Evolutionary conservation across 2,329 filamentous ascomycete genomes (phyloP).

Genomic region (Alternaria gansuensis): DNA sequence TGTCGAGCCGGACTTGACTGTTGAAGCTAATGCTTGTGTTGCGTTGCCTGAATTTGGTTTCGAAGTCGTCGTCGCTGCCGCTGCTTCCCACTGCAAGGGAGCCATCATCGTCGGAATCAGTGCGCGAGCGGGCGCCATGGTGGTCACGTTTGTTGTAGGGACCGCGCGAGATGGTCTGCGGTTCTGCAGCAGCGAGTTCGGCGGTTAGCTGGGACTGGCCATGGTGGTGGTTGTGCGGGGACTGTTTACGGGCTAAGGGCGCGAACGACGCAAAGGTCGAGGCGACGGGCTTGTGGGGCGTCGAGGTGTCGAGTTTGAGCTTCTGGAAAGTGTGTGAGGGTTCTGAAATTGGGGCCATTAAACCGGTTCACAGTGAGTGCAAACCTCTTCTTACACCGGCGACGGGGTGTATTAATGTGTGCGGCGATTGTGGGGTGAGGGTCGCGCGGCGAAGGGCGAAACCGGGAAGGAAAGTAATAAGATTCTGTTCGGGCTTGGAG

Average conservation of each 20-base stretch:
- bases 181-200: conserved; percentile 32
- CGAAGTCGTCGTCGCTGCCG: conserved; percentile 39
- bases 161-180: conserved; percentile 30
- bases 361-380: conserved; percentile 47
- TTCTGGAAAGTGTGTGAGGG: conserved; percentile 55
- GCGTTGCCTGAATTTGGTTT: conserved; percentile 45
- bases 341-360: conserved; percentile 53
- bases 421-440: conserved; percentile 40
- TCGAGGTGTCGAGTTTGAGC: conserved; percentile 53
- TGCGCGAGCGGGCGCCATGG: conserved; percentile 29
- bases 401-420: conserved; percentile 41
- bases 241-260: conserved; percentile 45
- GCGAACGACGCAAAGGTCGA: conserved; percentile 51
- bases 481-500: conserved; percentile 27
- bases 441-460: conserved; percentile 42
- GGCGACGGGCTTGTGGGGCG: conserved; percentile 46
- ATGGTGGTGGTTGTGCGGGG: conserved; percentile 36
- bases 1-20: conserved; percentile 53
- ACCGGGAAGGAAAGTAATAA: conserved; percentile 25
- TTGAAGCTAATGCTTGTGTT: conserved; percentile 55
- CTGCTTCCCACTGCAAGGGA: conserved; percentile 38
- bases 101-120: conserved; percentile 30
- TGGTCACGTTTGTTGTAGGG: conserved; percentile 30
- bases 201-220: conserved; percentile 34
- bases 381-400: conserved; percentile 41